phyloP scores from a whole-genome alignment of 345 rosid genomes.

The Bruguiera parviflora region DNA sequence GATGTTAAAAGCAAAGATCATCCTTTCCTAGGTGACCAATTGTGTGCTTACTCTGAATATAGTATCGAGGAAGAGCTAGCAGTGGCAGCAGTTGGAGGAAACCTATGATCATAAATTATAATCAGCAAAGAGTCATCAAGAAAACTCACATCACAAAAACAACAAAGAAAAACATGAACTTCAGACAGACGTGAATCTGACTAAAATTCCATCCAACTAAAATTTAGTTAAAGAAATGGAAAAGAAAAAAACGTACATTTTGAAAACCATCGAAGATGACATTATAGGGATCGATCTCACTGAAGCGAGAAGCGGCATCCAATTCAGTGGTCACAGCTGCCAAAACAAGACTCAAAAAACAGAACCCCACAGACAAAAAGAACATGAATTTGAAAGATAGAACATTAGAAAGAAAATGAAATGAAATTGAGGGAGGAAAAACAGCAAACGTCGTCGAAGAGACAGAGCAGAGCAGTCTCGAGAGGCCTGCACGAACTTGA shows the following conservation, averaged over 20 bases:
- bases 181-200: no score
- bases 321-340: slow-evolving; percentile 57
- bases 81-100: slow-evolving; percentile 94
- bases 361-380: background rate
- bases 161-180: no score
- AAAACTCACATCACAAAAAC: no score
- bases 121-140: background rate
- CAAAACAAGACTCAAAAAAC: slow-evolving; percentile 4
- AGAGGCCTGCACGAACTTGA: slow-evolving; percentile 44
- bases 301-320: slow-evolving; percentile 80
- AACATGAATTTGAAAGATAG: background rate
- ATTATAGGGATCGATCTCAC: slow-evolving; percentile 91
- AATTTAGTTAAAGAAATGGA: background rate
- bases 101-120: slow-evolving; percentile 35
- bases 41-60: slow-evolving; percentile 55
- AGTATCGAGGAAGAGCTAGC: slow-evolving; percentile 97
- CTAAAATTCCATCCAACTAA: background rate
- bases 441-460: background rate
- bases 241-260: slow-evolving; percentile 42
- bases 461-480: slow-evolving; percentile 41
- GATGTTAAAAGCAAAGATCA: background rate
- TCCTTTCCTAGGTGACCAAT: background rate
- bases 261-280: slow-evolving; percentile 94
- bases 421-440: background rate
- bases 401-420: background rate